These are phyloP conservation scores for Colletotrichum sp. DNA, from an alignment of 2,329 filamentous ascomycete species.

Conservation along the genomic window DNA sequence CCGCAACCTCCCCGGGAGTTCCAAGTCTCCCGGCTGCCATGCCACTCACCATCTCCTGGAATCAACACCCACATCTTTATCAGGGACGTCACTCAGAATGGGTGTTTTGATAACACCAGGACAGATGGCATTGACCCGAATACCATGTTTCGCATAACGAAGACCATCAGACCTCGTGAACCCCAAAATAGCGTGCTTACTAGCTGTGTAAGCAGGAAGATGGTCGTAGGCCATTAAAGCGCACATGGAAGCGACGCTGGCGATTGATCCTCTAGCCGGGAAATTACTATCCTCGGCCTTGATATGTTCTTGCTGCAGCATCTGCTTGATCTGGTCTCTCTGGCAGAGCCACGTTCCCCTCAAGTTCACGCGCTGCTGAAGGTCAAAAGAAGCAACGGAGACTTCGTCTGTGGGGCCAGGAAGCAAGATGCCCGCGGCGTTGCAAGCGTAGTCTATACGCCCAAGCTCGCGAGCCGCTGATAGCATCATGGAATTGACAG, in stretches of 20 bases:
- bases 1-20: background rate
- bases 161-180: background rate
- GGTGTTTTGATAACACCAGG: background rate
- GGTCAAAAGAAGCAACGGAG: background rate
- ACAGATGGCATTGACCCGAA: background rate
- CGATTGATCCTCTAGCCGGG: background rate
- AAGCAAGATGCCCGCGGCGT: background rate
- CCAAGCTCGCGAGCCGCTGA: accelerated
- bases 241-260: background rate
- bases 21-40: background rate
- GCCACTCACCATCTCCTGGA: background rate
- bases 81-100: background rate
- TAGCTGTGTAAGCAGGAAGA: background rate
- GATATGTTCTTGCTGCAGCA: background rate
- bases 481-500: background rate
- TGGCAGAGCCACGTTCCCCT: background rate
- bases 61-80: background rate
- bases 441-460: background rate
- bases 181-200: background rate
- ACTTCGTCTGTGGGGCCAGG: background rate
- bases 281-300: background rate
- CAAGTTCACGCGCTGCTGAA: background rate
- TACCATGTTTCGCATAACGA: background rate
- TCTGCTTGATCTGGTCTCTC: background rate
- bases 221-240: background rate